Evolutionary conservation across 2,329 filamentous ascomycete genomes (phyloP).

Genomic region (Alternaria panax): DNA sequence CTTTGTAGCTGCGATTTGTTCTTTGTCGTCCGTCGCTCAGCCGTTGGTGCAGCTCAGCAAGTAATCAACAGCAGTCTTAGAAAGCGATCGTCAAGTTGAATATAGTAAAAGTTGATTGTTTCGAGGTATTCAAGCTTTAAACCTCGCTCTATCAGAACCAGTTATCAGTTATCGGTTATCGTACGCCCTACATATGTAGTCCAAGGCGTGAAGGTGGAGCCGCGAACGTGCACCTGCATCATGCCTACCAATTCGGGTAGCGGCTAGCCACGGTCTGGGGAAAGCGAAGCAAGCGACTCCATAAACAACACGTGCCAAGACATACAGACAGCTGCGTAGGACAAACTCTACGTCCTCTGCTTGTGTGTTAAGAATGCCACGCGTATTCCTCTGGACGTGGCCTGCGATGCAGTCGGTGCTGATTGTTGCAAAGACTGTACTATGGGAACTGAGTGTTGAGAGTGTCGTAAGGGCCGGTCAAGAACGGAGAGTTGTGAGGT

Average conservation of each 20-base stretch:
- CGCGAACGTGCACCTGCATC: constrained; percentile 28
- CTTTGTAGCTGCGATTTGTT: background rate
- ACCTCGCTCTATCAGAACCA: background rate
- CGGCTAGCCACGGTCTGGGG: constrained; percentile 46
- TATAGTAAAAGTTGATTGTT: background rate
- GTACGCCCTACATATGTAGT: constrained; percentile 38
- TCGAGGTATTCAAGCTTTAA: constrained; percentile 6
- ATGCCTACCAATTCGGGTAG: constrained; percentile 28
- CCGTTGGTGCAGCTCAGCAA: background rate
- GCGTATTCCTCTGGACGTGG: background rate
- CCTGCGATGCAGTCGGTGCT: background rate
- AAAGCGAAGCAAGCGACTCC: constrained; percentile 31
- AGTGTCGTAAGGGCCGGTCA: background rate
- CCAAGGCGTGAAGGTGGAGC: constrained; percentile 23
- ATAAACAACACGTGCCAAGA: constrained; percentile 15
- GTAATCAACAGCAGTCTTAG: background rate
- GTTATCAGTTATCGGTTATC: constrained; percentile 8
- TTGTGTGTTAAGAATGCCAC: background rate
- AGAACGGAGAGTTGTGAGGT: constrained; percentile 3
- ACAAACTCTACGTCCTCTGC: constrained; percentile 22
- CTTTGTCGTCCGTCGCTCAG: background rate
- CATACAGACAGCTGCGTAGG: constrained; percentile 1
- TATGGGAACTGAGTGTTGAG: constrained; percentile 1
- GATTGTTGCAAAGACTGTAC: background rate
- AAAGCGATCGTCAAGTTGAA: background rate